Percentiles rank a stretch among this genome's conserved stretches.
Evolutionary conservation across 2,329 filamentous ascomycete genomes (phyloP).

Genomic region (Penicillium sclerotiorum): DNA sequence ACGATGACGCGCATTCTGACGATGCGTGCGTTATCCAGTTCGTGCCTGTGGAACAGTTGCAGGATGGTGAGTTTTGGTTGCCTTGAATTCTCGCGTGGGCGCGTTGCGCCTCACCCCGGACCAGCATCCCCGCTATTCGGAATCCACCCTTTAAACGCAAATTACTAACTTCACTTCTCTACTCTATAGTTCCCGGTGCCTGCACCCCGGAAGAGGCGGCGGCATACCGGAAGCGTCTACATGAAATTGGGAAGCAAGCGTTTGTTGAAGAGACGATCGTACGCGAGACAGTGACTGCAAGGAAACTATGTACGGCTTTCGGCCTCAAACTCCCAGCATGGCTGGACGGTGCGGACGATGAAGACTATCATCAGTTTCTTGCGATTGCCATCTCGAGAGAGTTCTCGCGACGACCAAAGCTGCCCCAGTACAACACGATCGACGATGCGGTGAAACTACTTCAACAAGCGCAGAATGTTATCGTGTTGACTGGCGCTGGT

Average conservation of each 20-base stretch:
- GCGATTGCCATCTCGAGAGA: conserved; percentile 78
- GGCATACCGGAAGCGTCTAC: conserved; percentile 69
- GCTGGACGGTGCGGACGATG: conserved; percentile 72
- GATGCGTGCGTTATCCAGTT: conserved; percentile 66
- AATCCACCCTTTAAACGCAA: conserved; percentile 15
- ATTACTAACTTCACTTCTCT: conserved; percentile 12
- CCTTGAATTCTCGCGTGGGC: neutral
- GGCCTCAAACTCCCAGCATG: conserved; percentile 73
- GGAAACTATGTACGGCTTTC: conserved; percentile 85
- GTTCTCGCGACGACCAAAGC: conserved; percentile 77
- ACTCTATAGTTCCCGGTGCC: conserved; percentile 49
- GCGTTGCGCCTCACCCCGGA: conserved; percentile 17
- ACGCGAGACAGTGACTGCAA: conserved; percentile 70
- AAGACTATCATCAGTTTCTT: conserved; percentile 73
- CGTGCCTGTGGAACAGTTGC: conserved; percentile 56
- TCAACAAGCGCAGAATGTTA: conserved; percentile 74
- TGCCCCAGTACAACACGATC: conserved; percentile 78
- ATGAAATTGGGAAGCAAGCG: conserved; percentile 72
- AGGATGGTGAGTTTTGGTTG: conserved; percentile 34
- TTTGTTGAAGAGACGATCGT: conserved; percentile 76
- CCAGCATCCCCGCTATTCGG: conserved; percentile 24
- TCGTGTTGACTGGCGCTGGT: conserved; percentile 92
- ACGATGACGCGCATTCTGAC: conserved; percentile 62
- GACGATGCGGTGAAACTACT: conserved; percentile 84
- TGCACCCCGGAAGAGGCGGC: conserved; percentile 71